Base-by-base conservation (phyloP, 164 flowering plant genomes). In the Chimonanthus praecox region DNA sequence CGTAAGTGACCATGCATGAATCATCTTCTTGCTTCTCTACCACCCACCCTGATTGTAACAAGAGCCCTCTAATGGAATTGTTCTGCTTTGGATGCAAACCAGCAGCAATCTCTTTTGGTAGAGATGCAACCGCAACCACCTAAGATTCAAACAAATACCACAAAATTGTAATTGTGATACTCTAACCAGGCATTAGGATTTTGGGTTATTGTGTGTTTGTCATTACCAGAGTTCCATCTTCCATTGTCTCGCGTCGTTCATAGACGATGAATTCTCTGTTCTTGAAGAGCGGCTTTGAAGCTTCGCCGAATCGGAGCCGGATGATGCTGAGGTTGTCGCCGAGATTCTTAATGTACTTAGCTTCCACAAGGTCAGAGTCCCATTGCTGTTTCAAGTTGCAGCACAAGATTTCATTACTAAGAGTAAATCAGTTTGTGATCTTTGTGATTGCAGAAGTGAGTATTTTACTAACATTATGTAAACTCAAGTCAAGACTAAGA, bases 31-130 rank as follows among this genome's bases (percentile, higher is more conserved):
- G 83, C 81, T 89, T 88, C 80, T 92, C 97, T 47, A 90, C 94
- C 21, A 90, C 97, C 97, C 97, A 92, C 8, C 97, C 97, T 20
- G 97, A 92, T 76, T 90, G 94, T 75, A 92, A 67, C 78, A 92
- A 72, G 7, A 92, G 76, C 64, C 92, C 97, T 75, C 97, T 85
- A 49, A 90, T 88, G 18, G 90, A 73, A 63, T 92, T 88, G 49
- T 81, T 83, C 69, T 82, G 84, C 84, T 89, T 87, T 13, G 94
- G 97, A 7, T 88, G 89, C 81, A 92, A 74, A 33, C 97, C 97
- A 1, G 90, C 91, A 7, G 97, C 94, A 68, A 92, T 92, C 80
- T 90, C 89, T 71, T 92, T 92, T 5, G 97, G 97, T 75, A 92
- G 82, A 46, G 97, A 92, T 46, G 97, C 97, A 7, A 92, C 95